Evolutionary conservation across 257 asterid species (phyloP).

Genomic region (Fraxinus pennsylvanica): DNA sequence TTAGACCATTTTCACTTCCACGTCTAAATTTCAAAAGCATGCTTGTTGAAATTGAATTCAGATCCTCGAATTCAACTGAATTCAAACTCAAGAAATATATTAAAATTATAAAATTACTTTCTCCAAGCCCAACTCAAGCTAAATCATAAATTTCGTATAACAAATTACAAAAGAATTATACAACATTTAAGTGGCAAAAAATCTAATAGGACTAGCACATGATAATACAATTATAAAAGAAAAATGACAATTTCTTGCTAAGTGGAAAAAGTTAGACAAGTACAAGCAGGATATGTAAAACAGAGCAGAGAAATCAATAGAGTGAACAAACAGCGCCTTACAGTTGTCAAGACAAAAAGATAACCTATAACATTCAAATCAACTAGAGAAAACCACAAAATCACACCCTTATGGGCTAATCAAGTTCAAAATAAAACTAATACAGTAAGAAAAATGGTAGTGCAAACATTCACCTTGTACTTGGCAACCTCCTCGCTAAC

Average conservation of each 20-base stretch:
- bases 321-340: not conserved
- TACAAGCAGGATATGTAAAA: not conserved
- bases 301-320: not conserved
- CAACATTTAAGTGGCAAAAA: not conserved
- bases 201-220: not conserved
- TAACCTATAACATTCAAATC: not conserved
- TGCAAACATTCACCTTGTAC: slow-evolving; percentile 58
- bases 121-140: not conserved
- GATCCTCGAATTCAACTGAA: not conserved
- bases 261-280: not conserved
- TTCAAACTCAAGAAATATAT: not conserved
- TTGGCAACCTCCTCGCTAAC: slow-evolving; percentile 93
- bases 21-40: not conserved
- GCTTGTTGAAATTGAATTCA: not conserved
- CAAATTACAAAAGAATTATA: not conserved
- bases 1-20: not conserved
- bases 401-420: not conserved
- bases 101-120: not conserved
- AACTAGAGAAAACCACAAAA: not conserved
- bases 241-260: not conserved
- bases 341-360: not conserved
- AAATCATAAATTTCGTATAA: not conserved
- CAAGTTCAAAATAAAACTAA: not conserved
- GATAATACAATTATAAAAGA: not conserved
- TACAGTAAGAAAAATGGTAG: not conserved